Evolutionary conservation across 331 rosid species (phyloP).

Genomic region (Cydonia oblonga): DNA sequence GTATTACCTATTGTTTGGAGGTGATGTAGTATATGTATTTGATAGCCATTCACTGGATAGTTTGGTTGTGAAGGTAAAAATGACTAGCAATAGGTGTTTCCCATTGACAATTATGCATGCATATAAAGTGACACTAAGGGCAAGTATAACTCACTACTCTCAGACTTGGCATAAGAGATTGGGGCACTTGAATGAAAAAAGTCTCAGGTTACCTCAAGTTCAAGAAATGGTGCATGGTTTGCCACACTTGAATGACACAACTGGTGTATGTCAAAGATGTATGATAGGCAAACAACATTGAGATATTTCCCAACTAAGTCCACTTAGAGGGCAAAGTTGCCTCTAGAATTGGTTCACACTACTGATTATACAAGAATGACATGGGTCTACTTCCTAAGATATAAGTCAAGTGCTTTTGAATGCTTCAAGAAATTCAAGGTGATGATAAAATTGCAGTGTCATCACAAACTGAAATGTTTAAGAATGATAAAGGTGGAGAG

Average conservation of each 20-base stretch:
- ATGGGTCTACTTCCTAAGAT: no score
- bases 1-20: neutral
- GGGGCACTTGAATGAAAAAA: neutral
- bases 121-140: neutral
- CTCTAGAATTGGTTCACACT: neutral
- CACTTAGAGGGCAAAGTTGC: neutral
- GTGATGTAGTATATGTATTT: neutral
- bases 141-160: neutral
- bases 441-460: accelerated
- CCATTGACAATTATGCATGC: neutral
- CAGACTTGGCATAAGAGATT: neutral
- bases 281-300: neutral
- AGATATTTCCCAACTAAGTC: neutral
- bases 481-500: no score
- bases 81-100: neutral
- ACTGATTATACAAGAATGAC: neutral
- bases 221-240: neutral
- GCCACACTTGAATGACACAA: neutral
- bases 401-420: no score
- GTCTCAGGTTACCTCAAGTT: neutral
- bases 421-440: no score
- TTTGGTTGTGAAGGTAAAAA: neutral
- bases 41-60: neutral
- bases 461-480: no score
- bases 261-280: neutral